phyloP scores from a whole-genome alignment of 495 filamentous ascomycete genomes.

The Hypoxylon intermedium region DNA sequence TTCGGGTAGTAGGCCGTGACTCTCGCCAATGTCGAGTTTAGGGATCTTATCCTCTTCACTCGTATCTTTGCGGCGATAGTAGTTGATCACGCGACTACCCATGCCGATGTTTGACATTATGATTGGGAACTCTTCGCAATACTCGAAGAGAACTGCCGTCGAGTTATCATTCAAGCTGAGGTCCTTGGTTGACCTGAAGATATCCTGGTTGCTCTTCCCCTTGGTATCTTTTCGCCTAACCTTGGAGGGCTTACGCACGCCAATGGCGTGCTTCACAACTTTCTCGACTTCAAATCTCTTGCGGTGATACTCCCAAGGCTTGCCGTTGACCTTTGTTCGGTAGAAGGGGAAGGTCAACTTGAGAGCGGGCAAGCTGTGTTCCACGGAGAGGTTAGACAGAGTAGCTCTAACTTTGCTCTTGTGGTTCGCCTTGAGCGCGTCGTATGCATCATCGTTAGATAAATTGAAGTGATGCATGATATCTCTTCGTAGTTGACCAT shows the following conservation, averaged over 20 bases:
- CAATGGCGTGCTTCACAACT: conserved; percentile 58
- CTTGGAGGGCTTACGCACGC: conserved; percentile 65
- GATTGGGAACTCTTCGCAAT: conserved; percentile 90
- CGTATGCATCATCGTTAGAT: conserved; percentile 94
- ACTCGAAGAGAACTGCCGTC: conserved; percentile 84
- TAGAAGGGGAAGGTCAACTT: conserved; percentile 95
- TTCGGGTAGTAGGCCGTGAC: conserved; percentile 82
- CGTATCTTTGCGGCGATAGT: conserved; percentile 85
- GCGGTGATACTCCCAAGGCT: conserved; percentile 91
- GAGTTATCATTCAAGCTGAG: conserved; percentile 89
- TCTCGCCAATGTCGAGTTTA: conserved; percentile 76
- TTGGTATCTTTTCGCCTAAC: conserved; percentile 83
- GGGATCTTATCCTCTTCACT: conserved; percentile 68
- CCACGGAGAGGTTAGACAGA: conserved; percentile 81
- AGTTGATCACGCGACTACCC: conserved; percentile 93
- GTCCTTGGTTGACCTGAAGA: conserved; percentile 77
- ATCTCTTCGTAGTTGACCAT: conserved; percentile 62
- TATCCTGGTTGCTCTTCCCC: conserved; percentile 73
- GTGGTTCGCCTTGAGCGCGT: conserved; percentile 93
- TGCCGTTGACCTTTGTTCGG: conserved; percentile 78
- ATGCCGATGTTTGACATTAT: conserved; percentile 96
- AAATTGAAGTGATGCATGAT: conserved; percentile 88
- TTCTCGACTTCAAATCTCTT: conserved; percentile 68
- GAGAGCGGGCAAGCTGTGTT: conserved; percentile 89
- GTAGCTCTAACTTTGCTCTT: conserved; percentile 94